Percentiles rank a stretch among this genome's conserved stretches.
Conservation (phyloP, 441 rosid genomes). For the Metrosideros polymorpha region DNA sequence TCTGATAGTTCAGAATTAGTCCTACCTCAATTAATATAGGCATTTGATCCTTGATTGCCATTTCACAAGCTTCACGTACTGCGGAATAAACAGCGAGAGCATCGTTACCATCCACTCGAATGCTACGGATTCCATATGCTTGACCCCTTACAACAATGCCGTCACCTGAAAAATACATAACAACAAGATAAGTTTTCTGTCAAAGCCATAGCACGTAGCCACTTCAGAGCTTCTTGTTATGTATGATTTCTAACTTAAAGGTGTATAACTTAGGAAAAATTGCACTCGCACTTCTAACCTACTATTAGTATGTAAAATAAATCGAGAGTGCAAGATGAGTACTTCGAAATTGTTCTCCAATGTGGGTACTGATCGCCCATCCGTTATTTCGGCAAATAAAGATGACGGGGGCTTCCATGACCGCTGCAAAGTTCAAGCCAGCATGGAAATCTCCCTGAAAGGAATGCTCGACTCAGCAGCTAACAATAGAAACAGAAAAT, state of each 20-base stretch:
- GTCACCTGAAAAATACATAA: constrained; percentile 37
- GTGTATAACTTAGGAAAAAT: background rate
- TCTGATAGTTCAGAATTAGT: background rate
- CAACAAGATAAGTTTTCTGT: background rate
- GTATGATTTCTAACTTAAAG: background rate
- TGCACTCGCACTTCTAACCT: background rate
- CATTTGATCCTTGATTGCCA: constrained; percentile 43
- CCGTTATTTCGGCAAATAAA: constrained; percentile 79
- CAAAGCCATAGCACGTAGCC: background rate
- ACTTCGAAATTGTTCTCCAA: constrained; percentile 71
- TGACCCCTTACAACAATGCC: constrained; percentile 67
- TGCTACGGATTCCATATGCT: constrained; percentile 67
- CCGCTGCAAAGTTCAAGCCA: constrained; percentile 77
- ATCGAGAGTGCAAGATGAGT: background rate
- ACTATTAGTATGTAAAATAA: background rate
- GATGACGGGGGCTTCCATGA: constrained; percentile 56
- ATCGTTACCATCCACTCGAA: constrained; percentile 76
- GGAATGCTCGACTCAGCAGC: background rate
- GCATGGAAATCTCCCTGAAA: constrained; percentile 84
- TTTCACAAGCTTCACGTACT: constrained; percentile 45
- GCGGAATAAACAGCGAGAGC: constrained; percentile 64
- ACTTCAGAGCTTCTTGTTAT: background rate
- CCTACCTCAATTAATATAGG: constrained; percentile 69
- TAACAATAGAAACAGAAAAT: background rate
- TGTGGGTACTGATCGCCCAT: constrained; percentile 76